phyloP scores from a whole-genome alignment of 306 rosid species.

The Quercus agrifolia region DNA sequence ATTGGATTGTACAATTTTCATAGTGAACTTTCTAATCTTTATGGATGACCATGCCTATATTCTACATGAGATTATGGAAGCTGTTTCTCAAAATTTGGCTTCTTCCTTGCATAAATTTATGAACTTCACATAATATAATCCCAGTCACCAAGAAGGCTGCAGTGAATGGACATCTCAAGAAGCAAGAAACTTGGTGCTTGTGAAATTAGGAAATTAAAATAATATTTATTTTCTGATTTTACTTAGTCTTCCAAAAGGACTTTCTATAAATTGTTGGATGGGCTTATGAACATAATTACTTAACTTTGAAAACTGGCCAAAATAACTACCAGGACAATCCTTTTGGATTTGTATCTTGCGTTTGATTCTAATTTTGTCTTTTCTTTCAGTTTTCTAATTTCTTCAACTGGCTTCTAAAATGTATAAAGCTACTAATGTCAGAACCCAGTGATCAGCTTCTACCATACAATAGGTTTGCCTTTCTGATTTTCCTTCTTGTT shows the following conservation, averaged over 20 bases:
- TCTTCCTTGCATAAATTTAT: not conserved
- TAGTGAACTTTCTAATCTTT: not conserved
- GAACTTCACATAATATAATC: not conserved
- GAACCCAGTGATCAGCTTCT: conserved; percentile 96
- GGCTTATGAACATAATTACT: not conserved
- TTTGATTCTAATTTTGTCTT: conserved; percentile 15
- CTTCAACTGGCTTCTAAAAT: conserved; percentile 95
- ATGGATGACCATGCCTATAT: not conserved
- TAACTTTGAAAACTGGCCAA: not conserved
- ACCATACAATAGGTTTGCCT: conserved; percentile 71
- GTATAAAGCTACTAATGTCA: conserved; percentile 81
- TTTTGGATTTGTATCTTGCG: not conserved
- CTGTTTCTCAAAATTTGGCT: not conserved
- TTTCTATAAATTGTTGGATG: not conserved
- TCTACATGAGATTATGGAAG: not conserved
- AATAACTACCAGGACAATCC: not conserved
- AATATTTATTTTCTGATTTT: not conserved
- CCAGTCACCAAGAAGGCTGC: not conserved
- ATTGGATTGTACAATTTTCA: not conserved
- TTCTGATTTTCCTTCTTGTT: conserved; percentile 17
- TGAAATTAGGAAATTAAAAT: not conserved
- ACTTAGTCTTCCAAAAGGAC: not conserved
- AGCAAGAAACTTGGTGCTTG: not conserved
- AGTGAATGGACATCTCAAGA: not conserved
- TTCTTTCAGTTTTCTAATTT: conserved; percentile 80